Percentiles rank a stretch among this genome's conserved stretches.
Evolutionary conservation across 75 land plant genomes (phyloP).

Genomic region (Cunninghamia lanceolata): DNA sequence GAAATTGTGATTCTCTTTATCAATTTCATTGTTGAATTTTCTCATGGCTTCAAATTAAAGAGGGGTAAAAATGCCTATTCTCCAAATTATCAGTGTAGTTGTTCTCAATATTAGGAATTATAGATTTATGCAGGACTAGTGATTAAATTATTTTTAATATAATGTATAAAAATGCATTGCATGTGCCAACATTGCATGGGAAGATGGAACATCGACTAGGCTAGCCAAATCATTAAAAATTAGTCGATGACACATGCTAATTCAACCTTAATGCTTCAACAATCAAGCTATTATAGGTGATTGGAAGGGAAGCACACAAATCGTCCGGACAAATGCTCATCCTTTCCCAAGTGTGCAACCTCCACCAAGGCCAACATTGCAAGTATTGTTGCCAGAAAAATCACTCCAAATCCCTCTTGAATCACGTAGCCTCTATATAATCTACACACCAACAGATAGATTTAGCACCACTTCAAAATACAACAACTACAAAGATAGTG

Average conservation of each 20-base stretch:
- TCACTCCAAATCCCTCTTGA: conserved; percentile 87
- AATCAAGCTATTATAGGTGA: neutral
- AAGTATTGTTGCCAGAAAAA: conserved; percentile 25
- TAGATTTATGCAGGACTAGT: too few species aligned
- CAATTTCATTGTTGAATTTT: neutral
- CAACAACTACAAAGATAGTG: neutral
- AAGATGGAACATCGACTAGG: too few species aligned
- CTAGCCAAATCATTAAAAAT: conserved; percentile 11
- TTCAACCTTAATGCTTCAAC: neutral
- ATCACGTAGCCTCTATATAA: conserved; percentile 80
- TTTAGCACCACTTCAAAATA: neutral
- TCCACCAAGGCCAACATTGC: conserved; percentile 35
- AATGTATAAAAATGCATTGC: too few species aligned
- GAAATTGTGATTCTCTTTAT: neutral
- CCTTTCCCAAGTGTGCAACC: conserved; percentile 28
- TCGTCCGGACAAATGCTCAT: conserved; percentile 68
- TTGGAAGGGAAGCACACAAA: conserved; percentile 15
- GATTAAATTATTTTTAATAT: too few species aligned
- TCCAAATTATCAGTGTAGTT: neutral
- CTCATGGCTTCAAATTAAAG: neutral
- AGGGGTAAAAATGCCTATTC: neutral
- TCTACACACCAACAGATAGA: conserved; percentile 35
- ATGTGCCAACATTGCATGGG: too few species aligned
- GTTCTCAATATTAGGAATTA: too few species aligned
- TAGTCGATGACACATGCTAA: neutral